These are phyloP conservation scores for Amylostereum chailletii DNA, from an alignment of 1,284 basidiomycete genomes.

Conservation along the genomic window DNA sequence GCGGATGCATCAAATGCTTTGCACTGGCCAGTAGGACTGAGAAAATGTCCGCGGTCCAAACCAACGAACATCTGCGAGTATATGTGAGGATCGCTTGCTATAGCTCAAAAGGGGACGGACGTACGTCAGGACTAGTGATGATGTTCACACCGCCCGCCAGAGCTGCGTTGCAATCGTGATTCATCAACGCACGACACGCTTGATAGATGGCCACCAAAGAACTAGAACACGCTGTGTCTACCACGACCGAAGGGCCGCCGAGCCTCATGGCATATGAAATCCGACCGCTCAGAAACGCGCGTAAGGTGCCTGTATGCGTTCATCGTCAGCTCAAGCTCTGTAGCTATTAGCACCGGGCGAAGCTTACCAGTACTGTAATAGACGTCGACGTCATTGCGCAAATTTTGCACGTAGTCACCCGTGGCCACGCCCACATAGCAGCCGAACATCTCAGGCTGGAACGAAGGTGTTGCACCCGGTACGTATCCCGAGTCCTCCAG, in stretches of 20 bases:
- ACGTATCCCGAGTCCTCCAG: conserved; percentile 65
- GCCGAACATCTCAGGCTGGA: conserved; percentile 44
- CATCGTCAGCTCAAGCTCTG: neutral
- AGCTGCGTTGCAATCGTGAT: conserved; percentile 56
- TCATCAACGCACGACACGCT: conserved; percentile 53
- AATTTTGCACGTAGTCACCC: conserved; percentile 59
- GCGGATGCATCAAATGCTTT: conserved; percentile 63
- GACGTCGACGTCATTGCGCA: conserved; percentile 53
- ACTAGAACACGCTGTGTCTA: conserved; percentile 69
- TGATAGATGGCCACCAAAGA: conserved; percentile 60
- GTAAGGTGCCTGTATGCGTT: conserved; percentile 45
- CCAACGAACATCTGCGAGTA: conserved; percentile 54
- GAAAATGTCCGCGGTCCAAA: conserved; percentile 60
- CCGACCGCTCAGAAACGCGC: conserved; percentile 61
- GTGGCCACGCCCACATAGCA: conserved; percentile 63
- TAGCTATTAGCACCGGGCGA: neutral
- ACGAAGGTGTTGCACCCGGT: conserved; percentile 43
- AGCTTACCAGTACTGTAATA: conserved; percentile 64
- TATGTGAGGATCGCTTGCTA: conserved; percentile 4
- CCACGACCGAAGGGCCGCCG: conserved; percentile 58
- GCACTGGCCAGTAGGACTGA: conserved; percentile 59
- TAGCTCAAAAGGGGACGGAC: conserved; percentile 15
- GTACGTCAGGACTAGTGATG: conserved; percentile 63
- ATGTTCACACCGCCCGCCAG: conserved; percentile 69
- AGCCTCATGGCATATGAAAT: conserved; percentile 61